These are phyloP conservation scores for Pouteria glomerata DNA, from an alignment of 148 eudicot species.

Conservation along the genomic window DNA sequence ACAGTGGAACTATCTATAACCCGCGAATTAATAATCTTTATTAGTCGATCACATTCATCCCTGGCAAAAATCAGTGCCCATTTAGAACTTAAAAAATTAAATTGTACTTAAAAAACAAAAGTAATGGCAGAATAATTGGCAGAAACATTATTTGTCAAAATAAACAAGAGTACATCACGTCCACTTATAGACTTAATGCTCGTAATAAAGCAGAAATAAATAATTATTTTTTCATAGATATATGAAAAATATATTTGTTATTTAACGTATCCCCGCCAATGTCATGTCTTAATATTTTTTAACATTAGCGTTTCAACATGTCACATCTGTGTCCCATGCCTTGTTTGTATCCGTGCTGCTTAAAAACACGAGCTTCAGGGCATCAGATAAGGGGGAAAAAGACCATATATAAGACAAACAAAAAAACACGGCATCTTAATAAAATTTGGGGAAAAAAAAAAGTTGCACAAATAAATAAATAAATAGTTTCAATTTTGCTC, in stretches of 20 bases:
- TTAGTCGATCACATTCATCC: constrained; percentile 69
- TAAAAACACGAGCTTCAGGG: too few relatives aligned
- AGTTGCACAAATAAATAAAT: not conserved
- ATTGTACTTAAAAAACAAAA: constrained; percentile 6
- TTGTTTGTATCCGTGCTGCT: too few relatives aligned
- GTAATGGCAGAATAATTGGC: not conserved
- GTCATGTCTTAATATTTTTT: too few relatives aligned
- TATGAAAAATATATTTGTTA: too few relatives aligned
- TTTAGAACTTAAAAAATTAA: constrained; percentile 8
- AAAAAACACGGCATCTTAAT: not conserved
- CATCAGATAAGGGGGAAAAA: not conserved
- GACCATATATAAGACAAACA: not conserved
- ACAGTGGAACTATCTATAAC: constrained; percentile 25
- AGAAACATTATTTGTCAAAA: not conserved
- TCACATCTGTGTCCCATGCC: too few relatives aligned
- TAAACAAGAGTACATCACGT: not conserved
- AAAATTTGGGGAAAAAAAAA: not conserved
- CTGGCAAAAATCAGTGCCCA: constrained; percentile 37
- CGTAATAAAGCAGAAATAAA: not conserved
- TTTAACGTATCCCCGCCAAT: too few relatives aligned
- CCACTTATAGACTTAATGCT: not conserved
- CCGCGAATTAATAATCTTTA: constrained; percentile 60
- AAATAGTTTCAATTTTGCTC: not conserved
- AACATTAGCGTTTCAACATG: too few relatives aligned
- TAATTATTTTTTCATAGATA: too few relatives aligned